Base-by-base conservation (phyloP, 2,329 filamentous ascomycete species). In the Zasmidium cellare region DNA sequence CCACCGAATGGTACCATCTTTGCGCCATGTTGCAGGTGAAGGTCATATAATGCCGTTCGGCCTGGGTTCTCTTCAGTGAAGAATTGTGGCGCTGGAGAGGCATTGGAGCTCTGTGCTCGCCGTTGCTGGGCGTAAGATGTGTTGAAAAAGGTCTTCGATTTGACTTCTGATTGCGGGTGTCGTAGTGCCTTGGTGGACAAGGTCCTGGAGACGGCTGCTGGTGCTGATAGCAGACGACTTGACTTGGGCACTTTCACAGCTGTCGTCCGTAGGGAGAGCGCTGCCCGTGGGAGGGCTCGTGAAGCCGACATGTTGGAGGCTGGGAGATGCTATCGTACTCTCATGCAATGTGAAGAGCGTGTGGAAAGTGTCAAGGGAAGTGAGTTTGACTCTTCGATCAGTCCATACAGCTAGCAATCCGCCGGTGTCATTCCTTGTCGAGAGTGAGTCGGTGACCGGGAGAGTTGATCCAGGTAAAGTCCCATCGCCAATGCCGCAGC, bases 1-100 rank as follows among this genome's bases (percentile, higher is more conserved):
- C 91, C 92, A 63, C 90, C 93, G 76, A 97, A 99, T n/a, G 91
- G 90, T 51, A 97, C 93, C 86, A 97, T 94, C 79, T 96, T 97
- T 65, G 84, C 94, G 66, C 91, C 91, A 71, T 90, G 81, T 58
- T 84, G 82, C 61, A 92, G 70, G 74, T 96, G 90, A 20, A 96
- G 79, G 68, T 91, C 87, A 75, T 93, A 89, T 20, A 97, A 81
- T 24, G 88, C 86, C 2, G 91, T 96, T 76, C 56, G 68, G 61
- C 69, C 70, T 0, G 64, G 69, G 18, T 65, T 66, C 2, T 61
- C 61, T 46, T 69, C 66, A 6, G 68, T 68, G 61, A 63, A 70
- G 60, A 72, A 67, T 16, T 65, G 51, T 19, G 71, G 70, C 3
- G 69, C 65, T 31, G 70, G 70, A 2, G 58, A 38, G 3, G 65